A percentile compares a stretch with the other conserved stretches of the same genome.
phyloP scores from a whole-genome alignment of 2,329 filamentous ascomycete genomes.

The Calonectria pseudoreteaudii region DNA sequence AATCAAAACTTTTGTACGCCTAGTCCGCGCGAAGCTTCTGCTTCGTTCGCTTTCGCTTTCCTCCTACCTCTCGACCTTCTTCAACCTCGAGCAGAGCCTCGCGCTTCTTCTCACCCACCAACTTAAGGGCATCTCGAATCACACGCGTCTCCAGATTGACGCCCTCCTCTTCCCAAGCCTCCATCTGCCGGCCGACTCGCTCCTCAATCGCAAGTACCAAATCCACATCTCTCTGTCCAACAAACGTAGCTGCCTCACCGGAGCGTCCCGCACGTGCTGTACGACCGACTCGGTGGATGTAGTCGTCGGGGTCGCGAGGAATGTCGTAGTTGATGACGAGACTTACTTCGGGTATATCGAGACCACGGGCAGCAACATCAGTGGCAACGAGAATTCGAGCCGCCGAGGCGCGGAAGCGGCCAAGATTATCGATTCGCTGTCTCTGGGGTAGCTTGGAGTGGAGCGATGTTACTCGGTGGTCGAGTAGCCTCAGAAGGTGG shows the following conservation, averaged over 20 bases:
- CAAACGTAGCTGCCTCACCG: slow-evolving; percentile 86
- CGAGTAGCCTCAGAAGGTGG: slow-evolving; percentile 85
- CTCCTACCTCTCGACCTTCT: slow-evolving; percentile 89
- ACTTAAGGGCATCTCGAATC: slow-evolving; percentile 84
- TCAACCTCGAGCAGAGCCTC: slow-evolving; percentile 93
- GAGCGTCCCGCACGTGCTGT: slow-evolving; percentile 90
- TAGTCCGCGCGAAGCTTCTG: slow-evolving; percentile 62
- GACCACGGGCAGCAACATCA: slow-evolving; percentile 91
- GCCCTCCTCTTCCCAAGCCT: slow-evolving; percentile 86
- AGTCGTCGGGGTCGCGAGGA: slow-evolving; percentile 95
- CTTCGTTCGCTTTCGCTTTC: slow-evolving; percentile 78
- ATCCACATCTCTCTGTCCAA: slow-evolving; percentile 93
- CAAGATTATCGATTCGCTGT: slow-evolving; percentile 88
- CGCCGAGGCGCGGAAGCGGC: slow-evolving; percentile 88
- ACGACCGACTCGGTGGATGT: slow-evolving; percentile 95
- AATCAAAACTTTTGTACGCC: neutral
- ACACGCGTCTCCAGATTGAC: slow-evolving; percentile 95
- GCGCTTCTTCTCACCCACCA: slow-evolving; percentile 95
- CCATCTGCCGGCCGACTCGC: slow-evolving; percentile 84
- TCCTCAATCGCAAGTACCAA: slow-evolving; percentile 91
- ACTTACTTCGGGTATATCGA: slow-evolving; percentile 93
- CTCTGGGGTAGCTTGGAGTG: slow-evolving; percentile 89
- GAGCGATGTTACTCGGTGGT: slow-evolving; percentile 90
- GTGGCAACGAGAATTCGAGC: slow-evolving; percentile 93
- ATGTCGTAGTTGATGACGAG: slow-evolving; percentile 97